These are phyloP conservation scores for Thozetella sp. DNA, from an alignment of 495 filamentous ascomycete genomes.

Conservation along the genomic window DNA sequence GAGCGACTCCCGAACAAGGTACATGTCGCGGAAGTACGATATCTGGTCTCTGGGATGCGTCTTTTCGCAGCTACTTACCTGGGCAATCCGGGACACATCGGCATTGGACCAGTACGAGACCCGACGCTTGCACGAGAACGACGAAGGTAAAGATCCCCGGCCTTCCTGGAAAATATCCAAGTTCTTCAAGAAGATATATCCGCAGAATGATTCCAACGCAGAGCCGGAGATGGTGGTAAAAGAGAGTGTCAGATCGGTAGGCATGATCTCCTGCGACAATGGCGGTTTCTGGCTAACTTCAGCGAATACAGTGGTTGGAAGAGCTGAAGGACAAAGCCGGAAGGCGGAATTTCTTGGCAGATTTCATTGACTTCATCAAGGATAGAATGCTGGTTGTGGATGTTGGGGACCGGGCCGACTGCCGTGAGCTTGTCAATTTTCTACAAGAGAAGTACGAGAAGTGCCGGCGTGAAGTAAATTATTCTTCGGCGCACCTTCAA, in stretches of 20 bases:
- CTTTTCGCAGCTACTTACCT: slow-evolving; percentile 7
- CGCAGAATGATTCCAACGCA: not conserved
- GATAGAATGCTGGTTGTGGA: not conserved
- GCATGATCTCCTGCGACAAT: not conserved
- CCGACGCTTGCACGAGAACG: not conserved
- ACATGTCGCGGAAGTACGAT: slow-evolving; percentile 7
- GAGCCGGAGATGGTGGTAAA: not conserved
- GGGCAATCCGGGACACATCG: not conserved
- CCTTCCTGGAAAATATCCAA: not conserved
- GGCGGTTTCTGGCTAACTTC: not conserved
- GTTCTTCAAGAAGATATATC: not conserved
- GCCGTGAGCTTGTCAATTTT: not conserved
- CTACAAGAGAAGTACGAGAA: not conserved
- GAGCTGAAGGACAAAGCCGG: not conserved
- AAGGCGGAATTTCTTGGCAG: not conserved
- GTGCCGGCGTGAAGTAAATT: not conserved
- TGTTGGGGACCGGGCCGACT: not conserved
- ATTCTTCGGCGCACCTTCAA: not conserved
- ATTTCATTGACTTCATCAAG: not conserved
- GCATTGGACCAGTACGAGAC: not conserved
- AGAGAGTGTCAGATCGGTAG: not conserved
- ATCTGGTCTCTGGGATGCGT: slow-evolving; percentile 16
- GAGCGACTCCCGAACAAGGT: not conserved
- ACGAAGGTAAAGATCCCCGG: not conserved
- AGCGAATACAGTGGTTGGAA: not conserved